These are phyloP conservation scores for Ceratocystis ficicola DNA, from an alignment of 2,329 filamentous ascomycete species.

Conservation along the genomic window DNA sequence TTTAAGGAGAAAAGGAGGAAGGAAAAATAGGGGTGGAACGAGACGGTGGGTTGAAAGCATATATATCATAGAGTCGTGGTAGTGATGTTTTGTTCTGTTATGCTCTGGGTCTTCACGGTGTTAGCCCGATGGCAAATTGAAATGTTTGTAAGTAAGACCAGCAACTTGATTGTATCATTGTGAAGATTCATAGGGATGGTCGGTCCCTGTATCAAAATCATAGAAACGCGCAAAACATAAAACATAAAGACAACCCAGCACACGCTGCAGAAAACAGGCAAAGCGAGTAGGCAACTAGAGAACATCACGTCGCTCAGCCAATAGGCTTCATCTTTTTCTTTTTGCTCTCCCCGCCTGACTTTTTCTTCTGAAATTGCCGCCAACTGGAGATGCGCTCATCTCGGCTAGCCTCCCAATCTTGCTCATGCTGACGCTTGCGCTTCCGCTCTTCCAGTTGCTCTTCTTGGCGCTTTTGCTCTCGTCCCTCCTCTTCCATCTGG, in stretches of 20 bases:
- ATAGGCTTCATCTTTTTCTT: constrained; percentile 60
- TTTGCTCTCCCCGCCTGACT: constrained; percentile 48
- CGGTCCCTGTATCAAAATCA: constrained; percentile 10
- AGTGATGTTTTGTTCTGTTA: not conserved
- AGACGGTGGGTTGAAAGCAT: not conserved
- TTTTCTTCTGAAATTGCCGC: constrained; percentile 78
- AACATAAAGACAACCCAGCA: constrained; percentile 1
- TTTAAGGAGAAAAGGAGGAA: not conserved
- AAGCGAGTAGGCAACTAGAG: constrained; percentile 1
- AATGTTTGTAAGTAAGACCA: constrained; percentile 5
- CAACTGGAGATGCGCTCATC: constrained; percentile 89
- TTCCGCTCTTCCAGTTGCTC: constrained; percentile 71
- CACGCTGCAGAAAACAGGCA: not conserved
- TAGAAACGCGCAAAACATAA: constrained; percentile 5
- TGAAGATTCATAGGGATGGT: not conserved
- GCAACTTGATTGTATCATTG: not conserved
- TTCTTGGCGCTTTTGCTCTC: constrained; percentile 74
- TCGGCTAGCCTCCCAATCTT: constrained; percentile 87
- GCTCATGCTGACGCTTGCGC: constrained; percentile 80
- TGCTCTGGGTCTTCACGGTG: not conserved
- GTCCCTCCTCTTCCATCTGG: constrained; percentile 90
- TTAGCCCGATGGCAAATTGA: not conserved
- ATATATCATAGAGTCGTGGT: not conserved
- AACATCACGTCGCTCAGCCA: constrained; percentile 31
- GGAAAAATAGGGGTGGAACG: not conserved